These are phyloP conservation scores for Pseudocercospora vitis DNA, from an alignment of 2,329 filamentous ascomycete species.

Conservation along the genomic window DNA sequence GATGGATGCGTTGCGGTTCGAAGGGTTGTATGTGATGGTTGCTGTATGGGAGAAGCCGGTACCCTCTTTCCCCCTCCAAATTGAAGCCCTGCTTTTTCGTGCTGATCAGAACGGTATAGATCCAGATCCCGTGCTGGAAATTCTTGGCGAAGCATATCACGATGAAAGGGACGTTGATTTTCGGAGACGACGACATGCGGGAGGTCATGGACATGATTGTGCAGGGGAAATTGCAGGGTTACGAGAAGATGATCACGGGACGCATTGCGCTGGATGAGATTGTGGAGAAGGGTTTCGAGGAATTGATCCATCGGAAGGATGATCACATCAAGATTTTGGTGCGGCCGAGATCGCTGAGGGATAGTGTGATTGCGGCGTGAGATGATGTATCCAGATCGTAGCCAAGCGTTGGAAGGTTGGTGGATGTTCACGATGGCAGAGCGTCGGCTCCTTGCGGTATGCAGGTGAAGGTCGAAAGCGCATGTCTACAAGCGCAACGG, in stretches of 20 bases:
- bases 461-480: neutral
- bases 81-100: no score
- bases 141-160: constrained; percentile 25
- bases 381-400: no score
- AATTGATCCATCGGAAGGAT: constrained; percentile 21
- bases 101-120: constrained; percentile 5
- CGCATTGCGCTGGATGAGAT: constrained; percentile 20
- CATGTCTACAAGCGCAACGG: no score
- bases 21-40: constrained; percentile 28
- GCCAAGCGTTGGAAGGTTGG: no score
- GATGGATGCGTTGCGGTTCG: constrained; percentile 23
- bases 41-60: constrained; percentile 29
- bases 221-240: constrained; percentile 17
- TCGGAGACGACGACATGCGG: constrained; percentile 20
- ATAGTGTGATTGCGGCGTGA: neutral
- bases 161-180: constrained; percentile 24
- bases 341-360: constrained; percentile 7
- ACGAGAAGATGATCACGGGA: constrained; percentile 24
- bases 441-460: no score
- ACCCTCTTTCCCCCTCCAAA: no score
- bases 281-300: constrained; percentile 20
- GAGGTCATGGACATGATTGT: constrained; percentile 22
- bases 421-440: no score
- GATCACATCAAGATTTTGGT: constrained; percentile 25
- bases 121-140: constrained; percentile 18